Conservation (phyloP, 2,329 filamentous ascomycete species). For the Neonectria punicea region DNA sequence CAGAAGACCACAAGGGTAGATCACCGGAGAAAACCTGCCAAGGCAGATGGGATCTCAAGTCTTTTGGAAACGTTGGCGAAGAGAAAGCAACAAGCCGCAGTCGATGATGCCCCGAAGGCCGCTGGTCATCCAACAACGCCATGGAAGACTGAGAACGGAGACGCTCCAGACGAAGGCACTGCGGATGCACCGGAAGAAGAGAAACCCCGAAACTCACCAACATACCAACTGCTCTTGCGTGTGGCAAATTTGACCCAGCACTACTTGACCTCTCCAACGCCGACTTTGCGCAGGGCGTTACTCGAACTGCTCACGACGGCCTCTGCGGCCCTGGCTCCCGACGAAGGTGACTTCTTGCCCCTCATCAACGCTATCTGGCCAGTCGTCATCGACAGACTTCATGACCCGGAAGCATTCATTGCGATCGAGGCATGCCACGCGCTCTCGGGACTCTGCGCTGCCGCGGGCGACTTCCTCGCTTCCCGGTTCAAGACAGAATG, state of each 20-base stretch:
- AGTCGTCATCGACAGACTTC: conserved; percentile 74
- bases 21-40: conserved; percentile 54
- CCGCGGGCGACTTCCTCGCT: conserved; percentile 83
- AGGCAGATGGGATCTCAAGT: conserved; percentile 53
- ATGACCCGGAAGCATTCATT: conserved; percentile 75
- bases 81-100: conserved; percentile 47
- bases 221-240: conserved; percentile 82
- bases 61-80: conserved; percentile 71
- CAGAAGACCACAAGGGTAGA: conserved; percentile 48
- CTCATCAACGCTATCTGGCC: conserved; percentile 94
- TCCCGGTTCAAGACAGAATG: conserved; percentile 81
- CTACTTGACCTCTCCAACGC: conserved; percentile 87
- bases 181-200: conserved; percentile 54
- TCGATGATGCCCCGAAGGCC: conserved; percentile 47
- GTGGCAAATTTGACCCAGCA: conserved; percentile 89
- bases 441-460: conserved; percentile 73
- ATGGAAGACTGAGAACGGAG: conserved; percentile 53
- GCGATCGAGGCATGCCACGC: conserved; percentile 76
- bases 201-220: conserved; percentile 76
- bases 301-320: conserved; percentile 81
- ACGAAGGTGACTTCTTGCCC: conserved; percentile 88
- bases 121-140: conserved; percentile 47
- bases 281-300: conserved; percentile 80
- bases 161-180: conserved; percentile 48
- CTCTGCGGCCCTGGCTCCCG: conserved; percentile 74